Conservation (phyloP, 805 yeast genomes). For the Monosporozyma siamensis region DNA sequence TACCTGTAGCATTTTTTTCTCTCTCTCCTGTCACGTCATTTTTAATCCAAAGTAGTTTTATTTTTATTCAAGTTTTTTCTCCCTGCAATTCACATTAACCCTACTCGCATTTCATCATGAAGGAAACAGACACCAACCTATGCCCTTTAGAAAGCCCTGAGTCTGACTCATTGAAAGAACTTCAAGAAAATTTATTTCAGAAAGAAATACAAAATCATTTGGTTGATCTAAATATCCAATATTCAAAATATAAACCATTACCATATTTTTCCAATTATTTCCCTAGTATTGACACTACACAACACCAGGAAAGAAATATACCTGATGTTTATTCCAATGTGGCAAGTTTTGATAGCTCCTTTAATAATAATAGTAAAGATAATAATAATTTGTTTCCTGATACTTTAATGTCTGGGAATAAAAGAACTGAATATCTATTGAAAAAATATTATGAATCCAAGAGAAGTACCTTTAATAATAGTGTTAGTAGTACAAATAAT, state of each 20-base stretch:
- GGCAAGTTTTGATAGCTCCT: not conserved
- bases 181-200: not conserved
- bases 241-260: not conserved
- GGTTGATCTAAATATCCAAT: not conserved
- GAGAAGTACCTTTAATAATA: not conserved
- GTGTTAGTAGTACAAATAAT: too few relatives aligned
- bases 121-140: not conserved
- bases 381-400: not conserved
- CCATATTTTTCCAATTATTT: constrained; percentile 3
- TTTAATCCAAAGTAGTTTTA: too few relatives aligned
- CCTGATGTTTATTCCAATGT: not conserved
- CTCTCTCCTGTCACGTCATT: too few relatives aligned
- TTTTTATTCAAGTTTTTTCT: too few relatives aligned
- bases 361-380: not conserved
- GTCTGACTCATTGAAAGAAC: not conserved
- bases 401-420: not conserved
- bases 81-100: not conserved
- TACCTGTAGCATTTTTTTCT: too few relatives aligned
- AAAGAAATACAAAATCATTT: not conserved
- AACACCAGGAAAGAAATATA: not conserved
- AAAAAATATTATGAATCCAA: constrained; percentile 2
- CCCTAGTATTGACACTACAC: not conserved
- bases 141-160: not conserved
- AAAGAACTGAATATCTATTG: not conserved
- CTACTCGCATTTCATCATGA: not conserved